Percentiles rank a stretch among this genome's conserved stretches.
These are phyloP conservation scores for Suillus subaureus DNA, from an alignment of 768 basidiomycete species.

Conservation along the genomic window DNA sequence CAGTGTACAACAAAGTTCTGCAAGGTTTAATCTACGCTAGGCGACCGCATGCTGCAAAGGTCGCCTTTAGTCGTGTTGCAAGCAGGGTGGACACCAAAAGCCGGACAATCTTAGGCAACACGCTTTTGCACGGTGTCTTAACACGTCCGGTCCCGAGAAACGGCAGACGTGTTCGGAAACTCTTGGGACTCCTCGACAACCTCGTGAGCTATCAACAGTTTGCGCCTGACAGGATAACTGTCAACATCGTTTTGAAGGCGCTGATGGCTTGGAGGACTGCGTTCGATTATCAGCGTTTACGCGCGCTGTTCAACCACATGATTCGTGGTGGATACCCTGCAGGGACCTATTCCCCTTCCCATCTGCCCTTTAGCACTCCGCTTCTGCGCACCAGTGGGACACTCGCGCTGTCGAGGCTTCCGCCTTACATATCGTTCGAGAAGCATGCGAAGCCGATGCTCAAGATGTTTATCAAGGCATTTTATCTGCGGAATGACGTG, in stretches of 20 bases:
- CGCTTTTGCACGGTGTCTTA: constrained; percentile 51
- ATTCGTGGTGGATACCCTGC: constrained; percentile 61
- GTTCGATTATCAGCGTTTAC: constrained; percentile 46
- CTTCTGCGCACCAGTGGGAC: constrained; percentile 12
- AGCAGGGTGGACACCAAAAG: constrained; percentile 31
- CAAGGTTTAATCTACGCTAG: constrained; percentile 40
- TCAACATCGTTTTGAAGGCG: constrained; percentile 68
- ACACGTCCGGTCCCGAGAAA: constrained; percentile 37
- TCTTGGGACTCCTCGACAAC: constrained; percentile 40
- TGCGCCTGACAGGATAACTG: constrained; percentile 65
- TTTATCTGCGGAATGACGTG: constrained; percentile 56
- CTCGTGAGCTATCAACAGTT: constrained; percentile 52
- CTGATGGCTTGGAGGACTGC: constrained; percentile 53
- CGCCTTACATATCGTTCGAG: constrained; percentile 51
- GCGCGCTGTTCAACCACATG: constrained; percentile 66
- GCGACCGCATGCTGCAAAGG: constrained; percentile 47
- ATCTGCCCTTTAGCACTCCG: constrained; percentile 50
- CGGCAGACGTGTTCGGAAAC: constrained; percentile 46
- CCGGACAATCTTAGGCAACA: constrained; percentile 55
- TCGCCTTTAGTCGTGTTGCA: constrained; percentile 37
- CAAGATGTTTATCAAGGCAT: constrained; percentile 71
- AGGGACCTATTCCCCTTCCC: constrained; percentile 26
- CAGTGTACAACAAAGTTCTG: constrained; percentile 24
- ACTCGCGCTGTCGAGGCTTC: constrained; percentile 39
- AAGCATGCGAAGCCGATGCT: constrained; percentile 69